Evolutionary conservation across 1,284 basidiomycete species (phyloP), one percentile per base, ranked within the genome.

Genomic region (Moesziomyces antarcticus): DNA sequence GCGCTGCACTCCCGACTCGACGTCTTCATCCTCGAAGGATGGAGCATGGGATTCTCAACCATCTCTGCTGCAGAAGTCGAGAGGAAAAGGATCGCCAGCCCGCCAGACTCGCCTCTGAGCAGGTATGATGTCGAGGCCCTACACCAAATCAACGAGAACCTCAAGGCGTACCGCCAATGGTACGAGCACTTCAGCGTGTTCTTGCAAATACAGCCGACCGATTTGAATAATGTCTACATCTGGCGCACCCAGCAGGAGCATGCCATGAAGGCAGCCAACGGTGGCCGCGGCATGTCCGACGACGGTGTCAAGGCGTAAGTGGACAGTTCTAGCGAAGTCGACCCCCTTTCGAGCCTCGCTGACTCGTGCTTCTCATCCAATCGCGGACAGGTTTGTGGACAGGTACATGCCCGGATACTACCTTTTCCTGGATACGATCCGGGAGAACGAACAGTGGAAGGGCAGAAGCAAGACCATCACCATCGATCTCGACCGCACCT

Each of bases 391-490:
- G 2, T 73, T 73, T 40, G 71, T 73, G 3, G 71, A 73, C 37
- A 56, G 71, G n/a, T 73, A 91, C 71, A 89, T 91, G 56, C 90
- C 60, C 2, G 56, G 61, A 10, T 64, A 64, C 45, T 18, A 66
- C 22, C 49, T 69, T 6, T 69, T 61, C 14, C 47, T 69, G 5
- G 62, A 64, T 16, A 64, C 63, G n/a, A 60, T 66, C 16, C 70
- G 60, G 27, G 37, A 57, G 14, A 64, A 73, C 21, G 44, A 42
- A 18, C 55, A 58, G 21, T 73, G 70, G 70, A 60, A 48, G 44
- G 70, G 64, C 2, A 47, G 50, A 21, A 59, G 70, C 56, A 67
- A 60, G 56, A 60, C 56, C 21, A 41, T 73, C 46, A 73, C 70
- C 20, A 68, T 73, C 40, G 60, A 73, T 24, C 56, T 68, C 1